phyloP scores from a whole-genome alignment of 169 alveolate species.

The Plasmodium knowlesi region DNA sequence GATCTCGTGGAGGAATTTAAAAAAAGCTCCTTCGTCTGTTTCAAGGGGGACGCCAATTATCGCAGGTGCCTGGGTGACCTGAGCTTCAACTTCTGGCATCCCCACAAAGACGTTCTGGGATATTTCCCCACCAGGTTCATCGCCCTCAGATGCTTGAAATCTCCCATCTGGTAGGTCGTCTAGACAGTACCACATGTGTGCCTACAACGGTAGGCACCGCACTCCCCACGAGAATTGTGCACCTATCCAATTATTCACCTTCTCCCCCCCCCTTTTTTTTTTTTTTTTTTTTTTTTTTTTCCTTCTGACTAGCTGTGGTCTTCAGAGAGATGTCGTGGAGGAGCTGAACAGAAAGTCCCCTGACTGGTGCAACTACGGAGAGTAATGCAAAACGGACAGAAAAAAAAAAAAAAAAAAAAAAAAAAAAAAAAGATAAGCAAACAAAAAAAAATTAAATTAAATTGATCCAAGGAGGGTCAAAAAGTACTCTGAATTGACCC shows the following conservation, averaged over 20 bases:
- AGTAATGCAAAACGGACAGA: slow-evolving; percentile 25
- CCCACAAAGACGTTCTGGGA: slow-evolving; percentile 39
- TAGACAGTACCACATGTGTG: not conserved
- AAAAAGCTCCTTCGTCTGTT: slow-evolving; percentile 43
- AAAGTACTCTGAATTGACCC: not conserved
- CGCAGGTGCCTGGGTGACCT: slow-evolving; percentile 63
- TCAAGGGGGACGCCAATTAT: slow-evolving; percentile 70
- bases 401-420: too few relatives aligned
- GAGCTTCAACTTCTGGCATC: slow-evolving; percentile 20
- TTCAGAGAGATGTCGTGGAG: slow-evolving; percentile 23
- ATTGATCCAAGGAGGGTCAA: not conserved
- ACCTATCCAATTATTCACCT: not conserved
- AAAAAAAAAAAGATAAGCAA: slow-evolving; percentile 7
- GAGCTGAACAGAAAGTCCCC: slow-evolving; percentile 26
- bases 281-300: not conserved
- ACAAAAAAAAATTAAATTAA: not conserved
- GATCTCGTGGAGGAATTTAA: slow-evolving; percentile 24
- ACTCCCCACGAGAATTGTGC: not conserved
- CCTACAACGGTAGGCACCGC: too few relatives aligned
- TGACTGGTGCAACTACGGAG: slow-evolving; percentile 73
- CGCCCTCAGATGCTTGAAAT: slow-evolving; percentile 54
- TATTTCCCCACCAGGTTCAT: slow-evolving; percentile 39
- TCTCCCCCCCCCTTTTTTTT: too few relatives aligned
- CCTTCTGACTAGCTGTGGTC: slow-evolving; percentile 26
- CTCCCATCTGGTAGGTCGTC: slow-evolving; percentile 36